phyloP scores from a whole-genome alignment of 148 eudicot species.

The Amaranthus hypochondriacus region DNA sequence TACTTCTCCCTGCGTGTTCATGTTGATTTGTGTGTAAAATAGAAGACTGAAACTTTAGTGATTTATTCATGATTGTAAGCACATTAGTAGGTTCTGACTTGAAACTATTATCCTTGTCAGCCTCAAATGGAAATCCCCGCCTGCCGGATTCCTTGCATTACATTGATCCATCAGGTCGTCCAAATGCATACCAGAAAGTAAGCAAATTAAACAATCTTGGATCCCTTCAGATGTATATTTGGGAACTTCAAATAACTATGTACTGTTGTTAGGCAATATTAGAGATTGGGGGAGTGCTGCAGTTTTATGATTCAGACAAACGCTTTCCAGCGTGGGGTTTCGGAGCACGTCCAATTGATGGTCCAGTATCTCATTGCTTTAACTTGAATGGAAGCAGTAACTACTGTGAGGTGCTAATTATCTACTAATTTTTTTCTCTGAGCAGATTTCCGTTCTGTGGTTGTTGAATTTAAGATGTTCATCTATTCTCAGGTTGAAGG shows the following conservation, averaged over 20 bases:
- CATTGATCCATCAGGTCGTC: slow-evolving; percentile 96
- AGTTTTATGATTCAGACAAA: slow-evolving; percentile 89
- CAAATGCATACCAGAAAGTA: slow-evolving; percentile 97
- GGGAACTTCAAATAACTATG: slow-evolving; percentile 8
- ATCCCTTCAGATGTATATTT: slow-evolving; percentile 2
- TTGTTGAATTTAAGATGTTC: slow-evolving; percentile 6
- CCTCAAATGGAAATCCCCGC: slow-evolving; percentile 99
- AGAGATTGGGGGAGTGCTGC: slow-evolving; percentile 89
- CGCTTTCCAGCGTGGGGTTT: slow-evolving; percentile 98
- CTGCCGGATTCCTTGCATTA: slow-evolving; percentile 96
- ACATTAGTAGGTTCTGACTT: slow-evolving; percentile 17
- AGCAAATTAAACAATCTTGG: slow-evolving; percentile 22
- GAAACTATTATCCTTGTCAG: slow-evolving; percentile 42
- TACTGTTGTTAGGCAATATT: slow-evolving; percentile 59
- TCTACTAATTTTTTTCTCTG: not conserved
- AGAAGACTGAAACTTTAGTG: slow-evolving; percentile 6
- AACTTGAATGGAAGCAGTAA: slow-evolving; percentile 94
- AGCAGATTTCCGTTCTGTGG: not conserved
- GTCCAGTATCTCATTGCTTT: slow-evolving; percentile 97
- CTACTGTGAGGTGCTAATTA: slow-evolving; percentile 69
- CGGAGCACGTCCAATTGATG: slow-evolving; percentile 99
- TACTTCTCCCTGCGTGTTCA: slow-evolving; percentile 5
- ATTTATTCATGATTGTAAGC: slow-evolving; percentile 3
- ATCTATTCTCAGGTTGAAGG: slow-evolving; percentile 76
- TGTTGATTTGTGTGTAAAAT: slow-evolving; percentile 10